Conservation (phyloP, 345 rosid species). For the Psidium guajava region DNA sequence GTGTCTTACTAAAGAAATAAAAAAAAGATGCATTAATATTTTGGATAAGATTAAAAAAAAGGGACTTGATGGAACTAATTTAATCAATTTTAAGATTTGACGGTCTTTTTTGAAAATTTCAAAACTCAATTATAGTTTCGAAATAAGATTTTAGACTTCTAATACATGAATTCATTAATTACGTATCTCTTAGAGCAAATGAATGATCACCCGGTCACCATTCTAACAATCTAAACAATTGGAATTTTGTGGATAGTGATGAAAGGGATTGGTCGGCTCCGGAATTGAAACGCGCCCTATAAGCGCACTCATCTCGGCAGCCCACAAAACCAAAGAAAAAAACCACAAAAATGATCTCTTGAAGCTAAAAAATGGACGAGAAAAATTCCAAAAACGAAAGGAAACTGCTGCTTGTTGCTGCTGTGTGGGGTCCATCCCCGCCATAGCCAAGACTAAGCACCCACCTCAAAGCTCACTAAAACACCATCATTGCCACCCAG, state of each 20-base stretch:
- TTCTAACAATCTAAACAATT: neutral
- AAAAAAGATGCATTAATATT: no score
- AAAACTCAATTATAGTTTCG: no score
- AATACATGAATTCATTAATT: no score
- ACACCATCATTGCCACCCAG: conserved; percentile 26
- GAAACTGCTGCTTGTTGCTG: neutral
- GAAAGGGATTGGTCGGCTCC: neutral
- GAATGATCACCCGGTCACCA: neutral
- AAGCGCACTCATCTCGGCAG: neutral
- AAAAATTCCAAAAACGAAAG: neutral
- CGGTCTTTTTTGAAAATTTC: no score
- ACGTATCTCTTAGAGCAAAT: neutral
- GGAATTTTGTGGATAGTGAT: neutral
- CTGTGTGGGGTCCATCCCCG: conserved; percentile 3
- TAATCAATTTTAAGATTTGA: no score
- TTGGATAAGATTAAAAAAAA: no score
- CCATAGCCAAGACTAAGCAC: conserved; percentile 47
- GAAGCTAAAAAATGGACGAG: neutral
- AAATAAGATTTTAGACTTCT: no score
- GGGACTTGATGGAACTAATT: no score
- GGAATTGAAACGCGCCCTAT: neutral
- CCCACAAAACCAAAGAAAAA: neutral
- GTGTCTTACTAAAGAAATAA: no score
- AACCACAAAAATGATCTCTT: neutral
- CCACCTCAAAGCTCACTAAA: conserved; percentile 22